Percentiles rank a stretch among this genome's conserved stretches.
Evolutionary conservation across 306 rosid genomes (phyloP).

Genomic region (Quercus variabilis): DNA sequence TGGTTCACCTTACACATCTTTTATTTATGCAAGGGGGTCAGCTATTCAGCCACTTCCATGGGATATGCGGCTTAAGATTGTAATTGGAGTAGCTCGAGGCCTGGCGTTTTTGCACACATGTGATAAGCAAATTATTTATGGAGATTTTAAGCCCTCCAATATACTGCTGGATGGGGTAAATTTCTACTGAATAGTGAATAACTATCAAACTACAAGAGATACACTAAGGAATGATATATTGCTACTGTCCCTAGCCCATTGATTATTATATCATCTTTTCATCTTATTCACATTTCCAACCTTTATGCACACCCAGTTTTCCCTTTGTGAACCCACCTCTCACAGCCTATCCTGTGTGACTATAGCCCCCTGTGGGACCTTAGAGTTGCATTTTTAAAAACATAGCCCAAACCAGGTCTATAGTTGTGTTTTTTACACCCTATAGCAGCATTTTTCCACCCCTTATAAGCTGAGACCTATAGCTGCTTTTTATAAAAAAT

Average conservation of each 20-base stretch:
- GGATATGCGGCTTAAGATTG: constrained; percentile 81
- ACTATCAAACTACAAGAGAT: background rate
- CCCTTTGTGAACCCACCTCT: no score
- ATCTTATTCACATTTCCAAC: background rate
- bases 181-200: constrained; percentile 1
- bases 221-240: background rate
- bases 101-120: constrained; percentile 84
- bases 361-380: no score
- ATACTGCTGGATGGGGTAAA: constrained; percentile 85
- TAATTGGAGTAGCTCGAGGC: constrained; percentile 94
- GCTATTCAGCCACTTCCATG: constrained; percentile 72
- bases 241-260: background rate
- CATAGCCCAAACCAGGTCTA: no score
- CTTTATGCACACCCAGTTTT: background rate
- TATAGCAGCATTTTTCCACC: no score
- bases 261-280: background rate
- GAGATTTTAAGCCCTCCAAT: constrained; percentile 89
- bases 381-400: no score
- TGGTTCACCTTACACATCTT: constrained; percentile 8
- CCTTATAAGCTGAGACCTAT: no score
- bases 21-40: constrained; percentile 59
- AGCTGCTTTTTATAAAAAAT: no score
- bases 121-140: constrained; percentile 68
- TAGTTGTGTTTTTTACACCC: no score
- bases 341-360: no score